phyloP scores from a whole-genome alignment of 805 yeast species.

The Torulaspora gathmanii region DNA sequence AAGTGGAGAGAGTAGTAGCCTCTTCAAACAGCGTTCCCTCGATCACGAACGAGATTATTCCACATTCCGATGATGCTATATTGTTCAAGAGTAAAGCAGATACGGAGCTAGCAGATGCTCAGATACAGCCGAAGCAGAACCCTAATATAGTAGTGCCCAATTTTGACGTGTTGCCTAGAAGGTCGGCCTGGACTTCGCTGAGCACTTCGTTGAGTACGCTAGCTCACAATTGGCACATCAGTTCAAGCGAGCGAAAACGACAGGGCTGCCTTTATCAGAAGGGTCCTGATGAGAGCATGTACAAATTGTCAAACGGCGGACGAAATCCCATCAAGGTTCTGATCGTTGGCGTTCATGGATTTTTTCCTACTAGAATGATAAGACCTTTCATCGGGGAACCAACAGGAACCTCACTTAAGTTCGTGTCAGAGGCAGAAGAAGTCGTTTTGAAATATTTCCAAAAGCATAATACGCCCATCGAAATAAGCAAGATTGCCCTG shows the following conservation, averaged over 20 bases:
- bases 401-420: constrained; percentile 88
- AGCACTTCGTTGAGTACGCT: constrained; percentile 13
- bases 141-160: constrained; percentile 33
- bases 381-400: constrained; percentile 91
- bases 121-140: constrained; percentile 15
- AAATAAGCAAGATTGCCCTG: constrained; percentile 84
- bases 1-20: constrained; percentile 7
- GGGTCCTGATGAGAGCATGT: constrained; percentile 19
- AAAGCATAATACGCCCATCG: constrained; percentile 38
- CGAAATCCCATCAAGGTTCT: constrained; percentile 52
- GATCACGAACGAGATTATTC: constrained; percentile 19
- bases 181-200: constrained; percentile 26
- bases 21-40: constrained; percentile 2
- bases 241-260: constrained; percentile 3
- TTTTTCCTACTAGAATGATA: constrained; percentile 82
- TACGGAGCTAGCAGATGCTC: constrained; percentile 11
- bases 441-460: constrained; percentile 66
- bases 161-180: constrained; percentile 30
- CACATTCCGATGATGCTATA: constrained; percentile 22
- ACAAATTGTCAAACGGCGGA: constrained; percentile 19
- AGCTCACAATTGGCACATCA: constrained; percentile 16
- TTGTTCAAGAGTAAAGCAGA: constrained; percentile 19
- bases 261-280: constrained; percentile 12
- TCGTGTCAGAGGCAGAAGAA: constrained; percentile 84
- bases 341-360: constrained; percentile 93